Base-by-base conservation (phyloP, 257 asterid genomes). In the Nicotiana tabacum region DNA sequence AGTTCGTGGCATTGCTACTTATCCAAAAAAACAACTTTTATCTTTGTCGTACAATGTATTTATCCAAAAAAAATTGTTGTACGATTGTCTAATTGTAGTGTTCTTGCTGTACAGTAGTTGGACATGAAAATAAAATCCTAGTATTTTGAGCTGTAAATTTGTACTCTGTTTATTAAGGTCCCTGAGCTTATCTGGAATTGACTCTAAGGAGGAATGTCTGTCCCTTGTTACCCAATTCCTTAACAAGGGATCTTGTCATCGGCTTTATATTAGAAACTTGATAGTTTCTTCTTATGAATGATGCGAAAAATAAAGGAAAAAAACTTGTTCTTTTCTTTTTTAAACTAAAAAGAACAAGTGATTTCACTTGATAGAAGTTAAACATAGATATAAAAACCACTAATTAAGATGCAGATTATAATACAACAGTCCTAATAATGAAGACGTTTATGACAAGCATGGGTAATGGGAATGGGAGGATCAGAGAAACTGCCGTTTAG, bases 401-500 rank as follows among this genome's bases (percentile, higher is more conserved):
- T 39, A n/a, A 30, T 69, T 39, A 39, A n/a, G 57, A 69, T 69
- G n/a, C 32, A 69, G 5, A 10, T 32, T 35, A 37, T 69, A 18
- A 69, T 69, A 37, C 56, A 37, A 2, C 17, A 39, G 39, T 69
- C n/a, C 33, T 69, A 69, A 4, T 46, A 27, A 16, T 64, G 43
- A 46, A 56, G 46, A 79, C 81, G 67, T 84, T 79, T 85, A 9
- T 79, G 88, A 82, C 96, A 90, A 1, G 94, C 94, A 58, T 66
- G 64, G 5, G 84, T 56, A 83, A 90, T 84, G 33, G 87, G 82
- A 17, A 88, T 7, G 0, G 90, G 89, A 4, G 97, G 98, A 83
- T 94, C 92, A 9, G 93, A 91, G 0, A 87, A 81, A 2, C 91
- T 91, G 67, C 93, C 95, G 5, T 80, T 85, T 12, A 85, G 3